Evolutionary conservation across 148 eudicot genomes (phyloP).

Genomic region (Rhododendron simsii): DNA sequence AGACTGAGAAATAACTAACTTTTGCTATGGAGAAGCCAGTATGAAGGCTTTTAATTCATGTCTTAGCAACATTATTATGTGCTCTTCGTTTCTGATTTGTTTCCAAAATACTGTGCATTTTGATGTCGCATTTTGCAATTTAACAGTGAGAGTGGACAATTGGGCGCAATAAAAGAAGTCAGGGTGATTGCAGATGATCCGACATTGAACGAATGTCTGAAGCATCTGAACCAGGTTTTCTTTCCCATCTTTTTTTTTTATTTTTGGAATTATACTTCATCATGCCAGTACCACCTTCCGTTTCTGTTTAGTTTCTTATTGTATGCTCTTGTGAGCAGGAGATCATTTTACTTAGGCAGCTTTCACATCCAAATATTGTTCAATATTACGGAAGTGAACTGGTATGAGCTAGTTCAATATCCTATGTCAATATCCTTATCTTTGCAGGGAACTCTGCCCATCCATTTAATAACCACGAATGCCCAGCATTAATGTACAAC

Average conservation of each 20-base stretch:
- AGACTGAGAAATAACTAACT: not conserved
- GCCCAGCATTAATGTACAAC: not conserved
- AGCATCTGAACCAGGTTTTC: constrained; percentile 93
- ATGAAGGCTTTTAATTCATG: not conserved
- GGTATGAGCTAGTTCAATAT: constrained; percentile 37
- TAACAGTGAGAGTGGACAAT: constrained; percentile 87
- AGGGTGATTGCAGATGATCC: constrained; percentile 70
- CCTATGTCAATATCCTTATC: not conserved
- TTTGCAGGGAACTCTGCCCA: not conserved
- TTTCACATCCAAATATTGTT: constrained; percentile 86
- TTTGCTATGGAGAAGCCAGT: not conserved
- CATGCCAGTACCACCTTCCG: not conserved
- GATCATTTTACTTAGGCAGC: constrained; percentile 76
- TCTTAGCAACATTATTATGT: not conserved
- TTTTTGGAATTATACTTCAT: not conserved
- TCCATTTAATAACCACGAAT: not conserved
- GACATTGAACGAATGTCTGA: constrained; percentile 73
- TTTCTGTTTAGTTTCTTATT: not conserved
- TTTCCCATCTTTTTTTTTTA: not conserved
- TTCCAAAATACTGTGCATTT: not conserved
- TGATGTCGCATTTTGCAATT: constrained; percentile 1
- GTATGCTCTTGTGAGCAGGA: constrained; percentile 46
- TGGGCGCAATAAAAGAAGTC: constrained; percentile 98
- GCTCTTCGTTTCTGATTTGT: not conserved
- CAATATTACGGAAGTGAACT: constrained; percentile 86